Evolutionary conservation across 2,329 filamentous ascomycete species (phyloP).

Genomic region (Dendrostoma leiphaemia): DNA sequence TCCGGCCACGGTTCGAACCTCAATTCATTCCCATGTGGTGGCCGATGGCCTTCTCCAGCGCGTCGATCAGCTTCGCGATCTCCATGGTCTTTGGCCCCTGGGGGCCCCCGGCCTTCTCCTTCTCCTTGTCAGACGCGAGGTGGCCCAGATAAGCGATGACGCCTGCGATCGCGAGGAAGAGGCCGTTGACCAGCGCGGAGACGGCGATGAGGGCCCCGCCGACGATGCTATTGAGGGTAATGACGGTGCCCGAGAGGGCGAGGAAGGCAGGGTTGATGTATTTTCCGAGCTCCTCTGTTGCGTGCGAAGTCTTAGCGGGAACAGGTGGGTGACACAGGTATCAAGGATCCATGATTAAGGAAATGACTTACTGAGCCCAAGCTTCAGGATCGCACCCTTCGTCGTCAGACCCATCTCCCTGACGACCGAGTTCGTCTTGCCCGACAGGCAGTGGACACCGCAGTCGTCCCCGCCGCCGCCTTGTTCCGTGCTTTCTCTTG

Average conservation of each 20-base stretch:
- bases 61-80: background rate
- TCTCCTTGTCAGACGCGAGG: slow-evolving; percentile 1
- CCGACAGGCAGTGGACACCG: background rate
- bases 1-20: too few relatives aligned
- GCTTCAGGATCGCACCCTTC: background rate
- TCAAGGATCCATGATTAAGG: too few relatives aligned
- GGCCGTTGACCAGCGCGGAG: background rate
- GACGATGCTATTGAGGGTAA: background rate
- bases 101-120: background rate
- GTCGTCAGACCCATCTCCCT: background rate
- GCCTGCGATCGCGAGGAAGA: background rate
- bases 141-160: slow-evolving; percentile 7
- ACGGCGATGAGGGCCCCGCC: background rate
- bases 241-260: background rate
- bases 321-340: too few relatives aligned
- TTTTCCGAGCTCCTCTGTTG: background rate
- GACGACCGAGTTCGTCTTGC: background rate
- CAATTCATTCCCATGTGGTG: background rate
- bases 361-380: slow-evolving; percentile 2
- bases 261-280: background rate
- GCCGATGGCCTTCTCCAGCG: background rate
- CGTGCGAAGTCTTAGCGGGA: too few relatives aligned
- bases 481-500: too few relatives aligned
- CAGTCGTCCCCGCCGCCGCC: background rate
- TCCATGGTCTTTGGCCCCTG: background rate